Evolutionary conservation across 495 filamentous ascomycete species (phyloP), one percentile per base, ranked within the genome.

Genomic region (Clavariopsis aquatica): DNA sequence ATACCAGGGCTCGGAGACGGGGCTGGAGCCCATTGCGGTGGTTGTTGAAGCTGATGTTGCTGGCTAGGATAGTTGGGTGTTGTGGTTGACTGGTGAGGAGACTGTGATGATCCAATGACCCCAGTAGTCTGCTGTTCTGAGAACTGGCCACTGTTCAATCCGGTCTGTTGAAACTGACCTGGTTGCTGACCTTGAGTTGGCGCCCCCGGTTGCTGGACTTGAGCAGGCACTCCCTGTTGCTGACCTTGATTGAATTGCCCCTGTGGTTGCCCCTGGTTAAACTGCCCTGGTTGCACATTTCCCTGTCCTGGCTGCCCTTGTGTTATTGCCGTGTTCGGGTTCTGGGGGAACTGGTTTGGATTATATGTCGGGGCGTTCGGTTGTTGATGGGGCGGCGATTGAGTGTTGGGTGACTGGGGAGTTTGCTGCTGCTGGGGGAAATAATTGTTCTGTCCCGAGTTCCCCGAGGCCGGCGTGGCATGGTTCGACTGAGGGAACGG

Each of bases 381-480:
- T 22, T 54, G 49, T 27, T 56, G 64, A 38, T 58, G 27, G 45
- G 49, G 20, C 43, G 52, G 41, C n/a, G 38, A n/a, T n/a, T 43
- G 38, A 47, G 55, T 2, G 38, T n/a, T n/a, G 9, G 38, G 38
- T n/a, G 38, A 43, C 8, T 52, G 57, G 28, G 57, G 31, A 24
- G 52, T 34, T n/a, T 43, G 22, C 47, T 66, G 22, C 47, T 66
- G 47, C 57, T 56, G 64, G 13, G 51, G 52, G 27, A 68, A 68
- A 49, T 68, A 68, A 27, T 68, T 68, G 55, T 28, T 64, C 31
- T 68, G 59, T 6, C 65, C 65, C 13, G 65, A 68, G 22, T 62
- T 36, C 9, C 23, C 54, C 0, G 65, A 68, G 17, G 65, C 59
- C 1, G 65, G 65, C 2, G 52, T 63, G n/a, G 51, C 60, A 49